Base-by-base conservation (phyloP, 768 basidiomycete genomes). In the Dioszegia hungarica region DNA sequence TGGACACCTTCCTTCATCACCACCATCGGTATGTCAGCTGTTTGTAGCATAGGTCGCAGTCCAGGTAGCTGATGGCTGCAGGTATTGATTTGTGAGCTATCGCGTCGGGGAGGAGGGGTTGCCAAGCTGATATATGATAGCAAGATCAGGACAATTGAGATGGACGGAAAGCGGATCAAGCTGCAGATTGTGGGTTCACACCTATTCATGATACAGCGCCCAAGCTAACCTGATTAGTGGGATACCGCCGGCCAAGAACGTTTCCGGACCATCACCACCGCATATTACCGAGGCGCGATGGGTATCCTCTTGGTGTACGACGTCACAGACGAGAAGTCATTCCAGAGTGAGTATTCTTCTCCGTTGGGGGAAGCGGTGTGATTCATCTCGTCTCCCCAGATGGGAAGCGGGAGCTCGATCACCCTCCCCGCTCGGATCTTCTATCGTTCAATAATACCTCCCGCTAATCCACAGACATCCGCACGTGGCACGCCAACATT, bases 1-100 rank as follows among this genome's bases (percentile, higher is more conserved):
- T 99, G 93, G 92, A 98, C 95, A 31, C 93, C 93, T 45, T 92
- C 89, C 40, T 98, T 97, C 81, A 98, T 97, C 79, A 97, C 93
- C 56, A 99, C 95, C 56, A 99, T 99, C 77, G 95, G 94, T 73
- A 57, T 50, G 62, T 63, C 17, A 2, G 5, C 28, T 33, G 29
- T 27, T 9, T 54, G 40, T 31, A 47, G 44, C 44, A 19, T 36
- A 12, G 25, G 36, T 39, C 11, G 29, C 24, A 43, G 94, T 93
- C 33, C 92, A 97, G 19, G 25, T 33, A 28, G 28, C 27, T 53
- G 43, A 56, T 28, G 10, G 2, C n/a, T 0, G 24, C 33, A 57
- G 56, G 56, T 57, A 57, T 57, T 25, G 56, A 57, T 43, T 57
- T 57, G 56, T 57, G 20, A 48, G 56, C 38, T 43, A 20, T n/a